Evolutionary conservation across 805 yeast genomes (phyloP).

Genomic region (Zygoascus bituminiphila): DNA sequence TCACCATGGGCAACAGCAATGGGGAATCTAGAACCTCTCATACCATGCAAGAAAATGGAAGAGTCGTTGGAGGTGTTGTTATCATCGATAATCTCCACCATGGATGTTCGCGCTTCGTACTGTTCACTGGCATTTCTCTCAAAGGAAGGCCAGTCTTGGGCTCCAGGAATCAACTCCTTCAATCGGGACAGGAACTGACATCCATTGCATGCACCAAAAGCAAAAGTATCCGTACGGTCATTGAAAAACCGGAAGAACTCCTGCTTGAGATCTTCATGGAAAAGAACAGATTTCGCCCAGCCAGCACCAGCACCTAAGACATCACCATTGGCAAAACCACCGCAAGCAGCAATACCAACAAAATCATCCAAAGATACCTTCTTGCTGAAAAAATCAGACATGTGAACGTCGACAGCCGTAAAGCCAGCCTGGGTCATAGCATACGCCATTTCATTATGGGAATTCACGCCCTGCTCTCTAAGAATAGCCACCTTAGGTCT

Average conservation of each 20-base stretch:
- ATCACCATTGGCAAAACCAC: slow-evolving; percentile 98
- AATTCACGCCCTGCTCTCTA: slow-evolving; percentile 98
- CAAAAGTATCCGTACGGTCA: slow-evolving; percentile 84
- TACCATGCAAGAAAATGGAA: slow-evolving; percentile 71
- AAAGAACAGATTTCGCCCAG: slow-evolving; percentile 95
- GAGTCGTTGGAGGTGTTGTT: slow-evolving; percentile 33
- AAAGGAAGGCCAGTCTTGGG: slow-evolving; percentile 92
- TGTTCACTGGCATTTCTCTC: slow-evolving; percentile 89
- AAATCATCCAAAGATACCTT: slow-evolving; percentile 65
- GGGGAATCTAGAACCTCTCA: slow-evolving; percentile 91
- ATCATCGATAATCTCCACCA: slow-evolving; percentile 69
- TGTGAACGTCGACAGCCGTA: slow-evolving; percentile 88
- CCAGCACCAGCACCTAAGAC: slow-evolving; percentile 98
- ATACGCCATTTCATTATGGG: slow-evolving; percentile 98
- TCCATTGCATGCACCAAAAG: slow-evolving; percentile 97
- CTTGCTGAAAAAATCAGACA: slow-evolving; percentile 83
- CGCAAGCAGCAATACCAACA: slow-evolving; percentile 95
- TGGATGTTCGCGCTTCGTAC: slow-evolving; percentile 88
- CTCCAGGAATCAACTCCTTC: slow-evolving; percentile 82
- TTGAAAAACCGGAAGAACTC: slow-evolving; percentile 79
- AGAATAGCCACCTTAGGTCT: slow-evolving; percentile 90
- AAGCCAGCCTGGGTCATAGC: slow-evolving; percentile 92
- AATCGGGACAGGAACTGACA: slow-evolving; percentile 92
- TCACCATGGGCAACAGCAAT: slow-evolving; percentile 99
- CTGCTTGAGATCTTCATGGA: slow-evolving; percentile 64